A percentile compares a stretch with the other conserved stretches of the same genome.
Conservation (phyloP, 495 filamentous ascomycete species). For the Astrothelium subdiscretum region DNA sequence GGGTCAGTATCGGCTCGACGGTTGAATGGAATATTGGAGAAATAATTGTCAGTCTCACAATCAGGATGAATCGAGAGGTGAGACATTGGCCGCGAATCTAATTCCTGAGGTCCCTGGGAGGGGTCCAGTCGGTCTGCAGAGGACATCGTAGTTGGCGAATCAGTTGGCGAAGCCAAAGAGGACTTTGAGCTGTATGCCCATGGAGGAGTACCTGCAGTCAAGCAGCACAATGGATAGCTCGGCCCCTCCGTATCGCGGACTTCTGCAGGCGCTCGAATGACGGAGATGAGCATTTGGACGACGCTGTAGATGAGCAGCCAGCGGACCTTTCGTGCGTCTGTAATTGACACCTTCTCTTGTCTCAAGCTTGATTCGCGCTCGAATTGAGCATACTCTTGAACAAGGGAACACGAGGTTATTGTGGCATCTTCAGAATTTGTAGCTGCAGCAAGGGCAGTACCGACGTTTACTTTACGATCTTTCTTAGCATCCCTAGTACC, state of each 20-base stretch:
- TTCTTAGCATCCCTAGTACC: slow-evolving; percentile 20
- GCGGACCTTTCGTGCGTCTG: slow-evolving; percentile 36
- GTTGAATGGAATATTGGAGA: slow-evolving; percentile 16
- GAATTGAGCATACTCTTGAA: slow-evolving; percentile 35
- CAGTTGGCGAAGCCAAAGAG: neutral
- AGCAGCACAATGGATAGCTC: slow-evolving; percentile 28
- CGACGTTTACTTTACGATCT: slow-evolving; percentile 21
- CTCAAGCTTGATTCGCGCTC: slow-evolving; percentile 30
- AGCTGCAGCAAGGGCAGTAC: slow-evolving; percentile 27
- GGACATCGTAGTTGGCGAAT: slow-evolving; percentile 2
- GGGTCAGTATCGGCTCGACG: slow-evolving; percentile 4
- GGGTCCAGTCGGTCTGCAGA: slow-evolving; percentile 4
- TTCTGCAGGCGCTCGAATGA: slow-evolving; percentile 26
- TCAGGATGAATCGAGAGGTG: slow-evolving; percentile 25
- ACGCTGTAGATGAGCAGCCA: slow-evolving; percentile 66
- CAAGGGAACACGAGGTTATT: slow-evolving; percentile 26
- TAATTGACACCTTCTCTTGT: slow-evolving; percentile 30
- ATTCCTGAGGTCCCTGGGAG: neutral
- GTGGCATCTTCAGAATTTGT: slow-evolving; percentile 28
- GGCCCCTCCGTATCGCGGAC: slow-evolving; percentile 23
- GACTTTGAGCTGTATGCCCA: slow-evolving; percentile 12
- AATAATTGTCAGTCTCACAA: slow-evolving; percentile 27
- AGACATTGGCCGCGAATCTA: neutral
- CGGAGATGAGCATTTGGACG: slow-evolving; percentile 41
- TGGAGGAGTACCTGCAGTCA: slow-evolving; percentile 14